These are phyloP conservation scores for Tetrapisispora pingtungensis DNA, from an alignment of 805 yeast species.

Conservation along the genomic window DNA sequence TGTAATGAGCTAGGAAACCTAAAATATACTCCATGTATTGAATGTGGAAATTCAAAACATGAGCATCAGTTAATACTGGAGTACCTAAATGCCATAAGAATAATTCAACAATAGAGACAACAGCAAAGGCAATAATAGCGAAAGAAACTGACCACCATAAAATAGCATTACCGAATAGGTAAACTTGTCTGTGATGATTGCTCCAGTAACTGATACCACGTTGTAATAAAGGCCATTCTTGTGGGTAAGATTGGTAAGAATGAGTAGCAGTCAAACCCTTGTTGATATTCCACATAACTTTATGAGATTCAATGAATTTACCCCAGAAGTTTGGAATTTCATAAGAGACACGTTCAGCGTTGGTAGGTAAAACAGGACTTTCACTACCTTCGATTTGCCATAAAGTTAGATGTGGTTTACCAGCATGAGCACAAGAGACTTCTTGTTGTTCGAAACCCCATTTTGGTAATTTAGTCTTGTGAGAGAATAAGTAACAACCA, in stretches of 20 bases:
- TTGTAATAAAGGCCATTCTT: constrained; percentile 60
- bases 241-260: constrained; percentile 59
- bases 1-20: constrained; percentile 68
- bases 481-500: constrained; percentile 68
- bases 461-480: constrained; percentile 58
- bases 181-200: constrained; percentile 44
- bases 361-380: constrained; percentile 37
- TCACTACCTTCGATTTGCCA: constrained; percentile 71
- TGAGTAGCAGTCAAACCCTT: constrained; percentile 58
- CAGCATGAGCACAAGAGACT: constrained; percentile 70
- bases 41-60: constrained; percentile 52
- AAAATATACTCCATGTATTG: constrained; percentile 50
- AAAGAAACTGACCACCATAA: constrained; percentile 66
- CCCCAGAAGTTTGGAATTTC: constrained; percentile 42
- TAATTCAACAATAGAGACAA: constrained; percentile 36
- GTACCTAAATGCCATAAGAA: constrained; percentile 60
- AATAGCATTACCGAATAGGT: constrained; percentile 66
- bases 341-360: constrained; percentile 45
- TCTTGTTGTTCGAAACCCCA: constrained; percentile 83
- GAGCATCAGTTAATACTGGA: constrained; percentile 38
- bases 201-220: constrained; percentile 79
- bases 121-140: constrained; percentile 38
- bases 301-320: constrained; percentile 56
- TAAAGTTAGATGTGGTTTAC: constrained; percentile 46
- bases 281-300: constrained; percentile 67